Evolutionary conservation across 345 rosid genomes (phyloP).

Genomic region (Lagerstroemia speciosa): DNA sequence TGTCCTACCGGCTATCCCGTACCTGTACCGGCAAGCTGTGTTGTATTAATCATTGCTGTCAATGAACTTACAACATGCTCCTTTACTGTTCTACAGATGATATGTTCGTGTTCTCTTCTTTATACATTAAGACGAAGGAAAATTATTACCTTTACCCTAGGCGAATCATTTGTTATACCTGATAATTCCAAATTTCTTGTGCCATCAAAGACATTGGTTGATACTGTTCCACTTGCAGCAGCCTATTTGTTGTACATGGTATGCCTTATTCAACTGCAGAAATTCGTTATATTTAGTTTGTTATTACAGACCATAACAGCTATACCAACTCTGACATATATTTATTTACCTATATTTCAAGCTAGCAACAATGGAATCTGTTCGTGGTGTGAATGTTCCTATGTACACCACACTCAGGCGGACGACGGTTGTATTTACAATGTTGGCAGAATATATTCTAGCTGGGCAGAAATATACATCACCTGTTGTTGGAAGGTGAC

Average conservation of each 20-base stretch:
- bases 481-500: slow-evolving; percentile 67
- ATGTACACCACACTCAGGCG: slow-evolving; percentile 99
- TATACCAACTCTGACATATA: slow-evolving; percentile 8
- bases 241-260: slow-evolving; percentile 96
- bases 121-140: slow-evolving; percentile 57
- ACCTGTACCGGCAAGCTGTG: not conserved
- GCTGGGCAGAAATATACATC: slow-evolving; percentile 70
- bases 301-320: not conserved
- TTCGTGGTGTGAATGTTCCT: slow-evolving; percentile 97
- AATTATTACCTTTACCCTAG: slow-evolving; percentile 49
- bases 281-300: not conserved
- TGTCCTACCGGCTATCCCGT: not conserved
- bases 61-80: not conserved
- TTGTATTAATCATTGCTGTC: not conserved
- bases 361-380: slow-evolving; percentile 88
- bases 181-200: slow-evolving; percentile 46
- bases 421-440: slow-evolving; percentile 87
- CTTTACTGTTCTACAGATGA: slow-evolving; percentile 41
- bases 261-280: slow-evolving; percentile 9
- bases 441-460: slow-evolving; percentile 77
- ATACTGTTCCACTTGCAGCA: slow-evolving; percentile 64
- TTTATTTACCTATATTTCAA: slow-evolving; percentile 33
- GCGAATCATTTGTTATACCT: slow-evolving; percentile 43
- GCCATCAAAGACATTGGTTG: slow-evolving; percentile 55
- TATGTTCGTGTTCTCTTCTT: slow-evolving; percentile 66